These are phyloP conservation scores for Agroathelia rolfsii DNA, from an alignment of 1,284 basidiomycete species.

Conservation along the genomic window DNA sequence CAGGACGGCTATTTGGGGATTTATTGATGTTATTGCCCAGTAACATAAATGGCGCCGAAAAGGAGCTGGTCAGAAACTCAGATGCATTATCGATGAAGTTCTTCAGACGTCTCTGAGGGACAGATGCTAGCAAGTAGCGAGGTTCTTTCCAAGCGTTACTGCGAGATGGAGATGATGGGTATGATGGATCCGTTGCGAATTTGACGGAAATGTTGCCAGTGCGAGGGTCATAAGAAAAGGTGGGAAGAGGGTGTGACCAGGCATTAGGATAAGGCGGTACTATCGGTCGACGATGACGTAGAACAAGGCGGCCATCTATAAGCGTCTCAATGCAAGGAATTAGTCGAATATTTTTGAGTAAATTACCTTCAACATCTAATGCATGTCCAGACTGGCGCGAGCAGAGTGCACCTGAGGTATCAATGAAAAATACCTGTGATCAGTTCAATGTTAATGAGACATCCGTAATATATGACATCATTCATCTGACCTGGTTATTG, in stretches of 20 bases:
- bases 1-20: constrained; percentile 39
- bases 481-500: constrained; percentile 73
- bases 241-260: constrained; percentile 67
- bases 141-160: constrained; percentile 46
- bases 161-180: constrained; percentile 29
- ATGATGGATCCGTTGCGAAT: constrained; percentile 54
- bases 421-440: constrained; percentile 68
- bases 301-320: constrained; percentile 49
- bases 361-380: constrained; percentile 61
- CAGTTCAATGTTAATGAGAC: not conserved
- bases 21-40: too few relatives aligned
- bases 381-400: constrained; percentile 73
- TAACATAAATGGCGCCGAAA: constrained; percentile 40
- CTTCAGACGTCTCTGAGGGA: constrained; percentile 56
- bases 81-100: constrained; percentile 62
- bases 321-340: constrained; percentile 2
- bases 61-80: constrained; percentile 45
- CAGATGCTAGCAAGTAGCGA: constrained; percentile 49
- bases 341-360: constrained; percentile 3
- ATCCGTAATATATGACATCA: constrained; percentile 4
- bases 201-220: constrained; percentile 50
- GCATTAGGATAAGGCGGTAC: constrained; percentile 65
- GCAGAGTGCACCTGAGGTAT: constrained; percentile 62
- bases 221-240: constrained; percentile 45
- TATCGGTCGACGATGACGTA: constrained; percentile 65